phyloP scores from a whole-genome alignment of 192 early-diverging fungal genomes.

The Phycomyces nitens region DNA sequence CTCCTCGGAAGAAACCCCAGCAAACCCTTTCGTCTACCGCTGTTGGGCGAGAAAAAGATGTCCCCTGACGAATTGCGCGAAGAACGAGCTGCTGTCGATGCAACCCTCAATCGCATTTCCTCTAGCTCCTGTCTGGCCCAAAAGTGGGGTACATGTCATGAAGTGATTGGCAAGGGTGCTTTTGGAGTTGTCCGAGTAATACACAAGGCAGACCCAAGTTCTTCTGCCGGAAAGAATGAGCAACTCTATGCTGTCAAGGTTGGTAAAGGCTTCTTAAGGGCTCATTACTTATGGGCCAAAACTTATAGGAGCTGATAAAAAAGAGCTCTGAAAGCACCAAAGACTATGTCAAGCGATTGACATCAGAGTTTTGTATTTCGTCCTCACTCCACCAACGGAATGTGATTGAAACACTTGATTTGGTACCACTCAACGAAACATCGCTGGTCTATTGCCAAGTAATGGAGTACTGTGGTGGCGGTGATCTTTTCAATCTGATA shows the following conservation, averaged over 20 bases:
- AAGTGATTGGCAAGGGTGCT: slow-evolving; percentile 42
- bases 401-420: slow-evolving; percentile 75
- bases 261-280: slow-evolving; percentile 3
- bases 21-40: slow-evolving; percentile 17
- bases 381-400: slow-evolving; percentile 74
- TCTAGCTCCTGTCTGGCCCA: slow-evolving; percentile 19
- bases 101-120: slow-evolving; percentile 6
- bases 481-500: slow-evolving; percentile 73
- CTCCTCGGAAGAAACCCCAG: slow-evolving; percentile 1
- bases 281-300: slow-evolving; percentile 13
- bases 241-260: slow-evolving; percentile 44
- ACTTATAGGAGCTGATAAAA: slow-evolving; percentile 85
- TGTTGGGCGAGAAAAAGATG: slow-evolving; percentile 25
- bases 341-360: slow-evolving; percentile 51
- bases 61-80: slow-evolving; percentile 5
- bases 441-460: slow-evolving; percentile 56
- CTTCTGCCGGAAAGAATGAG: slow-evolving; percentile 23
- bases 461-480: slow-evolving; percentile 84
- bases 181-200: slow-evolving; percentile 43
- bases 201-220: slow-evolving; percentile 33
- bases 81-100: slow-evolving; percentile 17
- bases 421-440: slow-evolving; percentile 65
- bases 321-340: slow-evolving; percentile 49
- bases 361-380: slow-evolving; percentile 79
- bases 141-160: slow-evolving; percentile 43